Base-by-base conservation (phyloP, 2,329 filamentous ascomycete genomes). In the Zymoseptoria crescenta region DNA sequence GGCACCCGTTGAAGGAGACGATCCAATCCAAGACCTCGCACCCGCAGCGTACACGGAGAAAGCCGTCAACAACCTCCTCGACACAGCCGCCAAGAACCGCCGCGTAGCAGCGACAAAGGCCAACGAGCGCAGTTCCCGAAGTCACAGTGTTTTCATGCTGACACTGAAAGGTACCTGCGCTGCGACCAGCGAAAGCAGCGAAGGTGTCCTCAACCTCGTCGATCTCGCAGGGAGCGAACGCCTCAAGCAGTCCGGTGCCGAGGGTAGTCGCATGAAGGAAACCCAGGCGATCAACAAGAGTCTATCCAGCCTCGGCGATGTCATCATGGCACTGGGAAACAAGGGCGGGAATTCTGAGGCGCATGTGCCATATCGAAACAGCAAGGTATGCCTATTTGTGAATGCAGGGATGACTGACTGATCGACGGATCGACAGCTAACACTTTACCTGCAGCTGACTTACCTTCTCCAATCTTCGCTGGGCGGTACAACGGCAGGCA, bases 271-370 rank as follows among this genome's bases (percentile, higher is more conserved):
- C 52, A 85, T 95, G 77, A 90, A 88, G 75, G 94, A 99, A 77
- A 96, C 94, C 1, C 92, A 96, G 69, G 96, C 89, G 72, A 99
- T 99, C 81, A 99, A 99, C 79, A 93, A 91, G 77, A 94, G 88
- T 67, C 78, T 99, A 67, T 91, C 89, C 69, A 96, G 91, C 68
- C 79, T 99, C 2, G 91, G 94, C 5, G 93, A 97, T 74, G 94
- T 99, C 28, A 96, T 99, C 70, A 89, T 90, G 54, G 91, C 91
- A 0, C 81, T 99, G n/a, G 93, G 92, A 13, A 85, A 87, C 63
- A 89, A 90, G 30, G 89, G 87, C 58, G 85, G 87, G 64, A 84
- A 82, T 24, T 83, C 82, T 5, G 69, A 69, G 29, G 69, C 65
- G 16, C 93, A 96, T 70, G 84, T 99, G 51, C 94, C 94, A 1